Base-by-base conservation (phyloP, 495 filamentous ascomycete species). In the Trichoderma asperelloides region DNA sequence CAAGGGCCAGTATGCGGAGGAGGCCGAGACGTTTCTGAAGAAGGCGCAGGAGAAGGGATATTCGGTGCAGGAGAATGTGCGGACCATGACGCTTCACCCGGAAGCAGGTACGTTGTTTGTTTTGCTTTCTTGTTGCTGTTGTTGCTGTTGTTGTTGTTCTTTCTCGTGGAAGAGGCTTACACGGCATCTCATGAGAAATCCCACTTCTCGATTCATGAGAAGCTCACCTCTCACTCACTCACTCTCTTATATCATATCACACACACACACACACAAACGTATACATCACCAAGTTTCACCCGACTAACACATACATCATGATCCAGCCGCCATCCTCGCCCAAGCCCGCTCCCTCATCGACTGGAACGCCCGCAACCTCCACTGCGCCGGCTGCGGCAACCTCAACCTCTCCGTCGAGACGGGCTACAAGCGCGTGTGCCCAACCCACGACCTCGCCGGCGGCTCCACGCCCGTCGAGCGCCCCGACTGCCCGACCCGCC, bases 281-380 rank as follows among this genome's bases (percentile, higher is more conserved):
- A n/a, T n/a, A n/a, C n/a, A n/a, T n/a, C n/a, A 30, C 49, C 2
- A 28, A 13, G 21, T 25, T 2, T 55, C 4, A n/a, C 23, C 45
- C 18, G 0, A 40, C 25, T 57, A 51, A 51, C 18, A 11, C 21
- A 11, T 8, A 11, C 21, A 11, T 8, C 47, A 5, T 9, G 11
- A 37, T 9, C 21, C 68, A 93, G 94, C 92, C 67, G 93, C 93
- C 66, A 91, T 96, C 55, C 93, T 91, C 73, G 96, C 91, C n/a
- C 89, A 95, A 73, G 90, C 92, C 3, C 89, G 94, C 70, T 88
- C 91, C n/a, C 78, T 96, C 45, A 74, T 94, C 37, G 95, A 98
- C 78, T 98, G 95, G 95, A 98, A 98, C 77, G 84, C 81, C 63
- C 89, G 94, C 60, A 97, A 96, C 73, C 91, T 87, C 43, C 98